These are phyloP conservation scores for Trichophyton mentagrophytes DNA, from an alignment of 2,329 filamentous ascomycete genomes.

Conservation along the genomic window DNA sequence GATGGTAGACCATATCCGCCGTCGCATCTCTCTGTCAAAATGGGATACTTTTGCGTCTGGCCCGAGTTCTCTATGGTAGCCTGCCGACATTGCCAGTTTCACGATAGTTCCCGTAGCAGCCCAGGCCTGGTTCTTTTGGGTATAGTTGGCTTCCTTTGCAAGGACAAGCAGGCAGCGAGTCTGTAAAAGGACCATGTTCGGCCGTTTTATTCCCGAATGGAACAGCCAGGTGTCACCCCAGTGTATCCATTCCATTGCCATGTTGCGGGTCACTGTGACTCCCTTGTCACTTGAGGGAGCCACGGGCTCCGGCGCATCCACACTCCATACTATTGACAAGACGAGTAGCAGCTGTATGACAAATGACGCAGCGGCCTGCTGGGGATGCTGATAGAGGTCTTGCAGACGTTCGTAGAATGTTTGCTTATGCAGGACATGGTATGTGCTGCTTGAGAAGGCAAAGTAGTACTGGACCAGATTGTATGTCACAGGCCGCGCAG, in stretches of 20 bases:
- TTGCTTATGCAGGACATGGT: slow-evolving; percentile 31
- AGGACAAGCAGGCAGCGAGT: slow-evolving; percentile 40
- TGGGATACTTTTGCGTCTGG: slow-evolving; percentile 23
- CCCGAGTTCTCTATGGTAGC: slow-evolving; percentile 36
- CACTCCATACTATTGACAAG: slow-evolving; percentile 28
- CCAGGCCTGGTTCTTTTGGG: slow-evolving; percentile 44
- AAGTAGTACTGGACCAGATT: slow-evolving; percentile 28
- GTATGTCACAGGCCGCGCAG: slow-evolving; percentile 25
- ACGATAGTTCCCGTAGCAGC: slow-evolving; percentile 39
- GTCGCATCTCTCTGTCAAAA: slow-evolving; percentile 37
- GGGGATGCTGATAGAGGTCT: slow-evolving; percentile 23
- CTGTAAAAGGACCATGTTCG: slow-evolving; percentile 39
- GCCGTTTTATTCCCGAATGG: slow-evolving; percentile 52
- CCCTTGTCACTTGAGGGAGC: not conserved
- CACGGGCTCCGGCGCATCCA: slow-evolving; percentile 5
- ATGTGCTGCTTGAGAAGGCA: slow-evolving; percentile 28
- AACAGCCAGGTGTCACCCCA: slow-evolving; percentile 85
- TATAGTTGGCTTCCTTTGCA: slow-evolving; percentile 39
- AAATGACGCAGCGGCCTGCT: slow-evolving; percentile 21
- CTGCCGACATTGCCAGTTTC: slow-evolving; percentile 41
- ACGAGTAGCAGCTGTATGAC: slow-evolving; percentile 28
- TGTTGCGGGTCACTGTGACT: slow-evolving; percentile 14
- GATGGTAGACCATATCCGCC: slow-evolving; percentile 46
- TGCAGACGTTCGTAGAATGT: slow-evolving; percentile 29
- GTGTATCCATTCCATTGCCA: slow-evolving; percentile 56